Base-by-base conservation (phyloP, 2,329 filamentous ascomycete species). In the Aspergillus terreus region DNA sequence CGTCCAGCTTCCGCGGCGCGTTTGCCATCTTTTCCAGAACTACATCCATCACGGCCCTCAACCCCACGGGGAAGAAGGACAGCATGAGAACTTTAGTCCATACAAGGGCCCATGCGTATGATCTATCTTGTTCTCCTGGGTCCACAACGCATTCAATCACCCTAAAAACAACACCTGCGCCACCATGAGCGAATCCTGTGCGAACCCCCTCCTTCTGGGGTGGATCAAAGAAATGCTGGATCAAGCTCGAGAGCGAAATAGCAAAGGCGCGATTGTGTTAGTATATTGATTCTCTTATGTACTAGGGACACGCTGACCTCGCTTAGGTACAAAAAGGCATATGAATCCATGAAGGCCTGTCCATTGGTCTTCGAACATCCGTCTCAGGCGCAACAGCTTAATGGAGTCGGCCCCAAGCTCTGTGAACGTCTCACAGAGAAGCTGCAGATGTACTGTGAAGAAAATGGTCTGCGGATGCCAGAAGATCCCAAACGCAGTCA, bases 211-310 rank as follows among this genome's bases (percentile, higher is more conserved):
- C 38, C 78, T 90, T 7, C 77, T 92, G 10, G 73, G 74, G 57
- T 92, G 87, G 84, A 82, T 92, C 46, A 85, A 88, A 63, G 87
- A 91, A 74, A 90, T 86, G 86, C 79, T 87, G 46, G 86, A 91
- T 42, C 67, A 80, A 38, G 88, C 87, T 11, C 78, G 80, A 45
- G 82, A 89, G 59, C 81, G 80, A 43, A 89, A 86, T 63, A 82
- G 82, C 15, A 90, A 89, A 65, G 86, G 86, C 19, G 72, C 84
- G 21, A 82, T 79, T 44, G 73, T 76, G 74, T 78, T 50, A 38
- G 68, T 63, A 47, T 50, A 49, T 33, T 7, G 4, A 33, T 4
- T 38, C 27, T 46, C n/a, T 19, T 12, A 6, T 23, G 38, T 19
- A n/a, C 11, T 46, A 33, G 17, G 6, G 41, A 47, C 59, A 61